Conservation (phyloP, 1,139 yeast genomes). For the Zygoascus sp. region DNA sequence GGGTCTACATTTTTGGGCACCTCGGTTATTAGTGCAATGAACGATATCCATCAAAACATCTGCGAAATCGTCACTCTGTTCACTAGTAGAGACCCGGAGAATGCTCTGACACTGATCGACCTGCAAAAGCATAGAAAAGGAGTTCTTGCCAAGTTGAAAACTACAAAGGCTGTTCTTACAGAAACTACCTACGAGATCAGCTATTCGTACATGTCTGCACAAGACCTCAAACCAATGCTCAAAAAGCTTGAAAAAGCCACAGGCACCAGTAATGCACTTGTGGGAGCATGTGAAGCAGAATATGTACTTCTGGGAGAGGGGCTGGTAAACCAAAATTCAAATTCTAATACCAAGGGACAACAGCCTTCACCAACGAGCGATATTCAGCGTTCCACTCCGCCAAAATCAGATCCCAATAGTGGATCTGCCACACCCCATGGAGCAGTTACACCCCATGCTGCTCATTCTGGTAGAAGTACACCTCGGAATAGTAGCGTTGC, state of each 20-base stretch:
- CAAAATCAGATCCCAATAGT: too few species aligned
- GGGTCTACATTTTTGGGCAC: conserved; percentile 48
- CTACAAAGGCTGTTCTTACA: conserved; percentile 40
- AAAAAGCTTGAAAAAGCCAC: conserved; percentile 35
- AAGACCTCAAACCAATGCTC: conserved; percentile 38
- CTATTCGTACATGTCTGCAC: conserved; percentile 45
- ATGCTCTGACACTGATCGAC: conserved; percentile 15
- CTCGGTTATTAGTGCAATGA: conserved; percentile 39
- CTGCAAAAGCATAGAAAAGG: conserved; percentile 26
- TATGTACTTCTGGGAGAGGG: conserved; percentile 34
- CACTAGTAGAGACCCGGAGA: conserved; percentile 21
- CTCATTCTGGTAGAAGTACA: background rate
- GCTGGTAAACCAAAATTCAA: too few species aligned
- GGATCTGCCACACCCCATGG: too few species aligned
- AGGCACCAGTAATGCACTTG: conserved; percentile 40
- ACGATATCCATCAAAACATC: conserved; percentile 40
- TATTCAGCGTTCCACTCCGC: too few species aligned
- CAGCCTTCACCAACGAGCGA: too few species aligned
- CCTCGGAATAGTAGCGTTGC: background rate
- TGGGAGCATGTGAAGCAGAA: conserved; percentile 48
- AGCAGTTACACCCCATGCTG: too few species aligned
- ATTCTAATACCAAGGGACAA: too few species aligned
- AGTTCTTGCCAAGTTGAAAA: conserved; percentile 35
- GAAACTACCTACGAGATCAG: conserved; percentile 48
- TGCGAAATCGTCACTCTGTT: conserved; percentile 41